Conservation (phyloP, 2,329 filamentous ascomycete species). For the Aspergillus floridensis region DNA sequence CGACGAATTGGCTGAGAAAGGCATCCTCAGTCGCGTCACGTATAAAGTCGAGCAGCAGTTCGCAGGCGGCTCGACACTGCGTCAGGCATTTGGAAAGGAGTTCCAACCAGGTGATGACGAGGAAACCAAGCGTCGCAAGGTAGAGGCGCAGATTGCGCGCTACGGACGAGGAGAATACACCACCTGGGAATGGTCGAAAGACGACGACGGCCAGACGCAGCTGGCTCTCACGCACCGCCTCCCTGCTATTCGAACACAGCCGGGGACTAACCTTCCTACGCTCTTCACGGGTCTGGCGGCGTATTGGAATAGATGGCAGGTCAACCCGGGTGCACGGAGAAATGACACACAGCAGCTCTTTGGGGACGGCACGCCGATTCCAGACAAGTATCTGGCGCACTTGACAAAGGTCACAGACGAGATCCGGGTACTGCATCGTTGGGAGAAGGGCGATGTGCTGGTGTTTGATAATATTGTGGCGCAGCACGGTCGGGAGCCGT, state of each 20-base stretch:
- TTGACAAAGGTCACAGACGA: slow-evolving; percentile 49
- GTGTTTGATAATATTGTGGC: slow-evolving; percentile 51
- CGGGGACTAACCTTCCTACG: slow-evolving; percentile 45
- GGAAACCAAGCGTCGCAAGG: slow-evolving; percentile 41
- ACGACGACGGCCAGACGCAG: slow-evolving; percentile 22
- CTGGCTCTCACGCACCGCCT: slow-evolving; percentile 46
- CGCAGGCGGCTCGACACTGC: slow-evolving; percentile 48
- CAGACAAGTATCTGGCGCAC: slow-evolving; percentile 44
- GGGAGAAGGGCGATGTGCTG: slow-evolving; percentile 49
- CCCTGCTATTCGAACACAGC: slow-evolving; percentile 50
- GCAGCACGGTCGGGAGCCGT: slow-evolving; percentile 51
- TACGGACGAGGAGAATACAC: slow-evolving; percentile 48
- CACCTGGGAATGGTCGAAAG: slow-evolving; percentile 50
- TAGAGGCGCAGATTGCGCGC: slow-evolving; percentile 50
- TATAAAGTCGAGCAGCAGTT: slow-evolving; percentile 49
- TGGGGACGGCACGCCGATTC: slow-evolving; percentile 49
- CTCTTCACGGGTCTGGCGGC: slow-evolving; percentile 49
- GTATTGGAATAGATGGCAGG: slow-evolving; percentile 42
- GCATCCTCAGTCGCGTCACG: slow-evolving; percentile 42
- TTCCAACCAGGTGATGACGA: slow-evolving; percentile 47
- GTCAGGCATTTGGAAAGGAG: slow-evolving; percentile 49
- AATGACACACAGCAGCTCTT: slow-evolving; percentile 43
- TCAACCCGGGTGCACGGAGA: slow-evolving; percentile 23
- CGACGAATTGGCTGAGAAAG: slow-evolving; percentile 43
- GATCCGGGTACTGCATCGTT: slow-evolving; percentile 50